Base-by-base conservation (phyloP, 2,329 filamentous ascomycete species). In the Annulohypoxylon truncatum region DNA sequence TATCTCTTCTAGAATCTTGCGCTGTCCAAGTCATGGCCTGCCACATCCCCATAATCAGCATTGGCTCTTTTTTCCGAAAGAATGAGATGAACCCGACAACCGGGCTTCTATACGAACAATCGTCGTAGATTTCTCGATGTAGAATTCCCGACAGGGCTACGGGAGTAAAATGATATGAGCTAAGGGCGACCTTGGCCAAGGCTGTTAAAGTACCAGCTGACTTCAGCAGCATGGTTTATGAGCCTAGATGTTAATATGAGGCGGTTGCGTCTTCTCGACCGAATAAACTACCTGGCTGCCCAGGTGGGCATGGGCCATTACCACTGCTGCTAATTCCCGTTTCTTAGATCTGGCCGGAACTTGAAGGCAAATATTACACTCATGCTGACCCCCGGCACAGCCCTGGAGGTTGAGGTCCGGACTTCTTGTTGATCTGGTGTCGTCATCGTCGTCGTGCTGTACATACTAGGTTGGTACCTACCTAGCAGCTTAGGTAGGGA, bases 71-170 rank as follows among this genome's bases (percentile, higher is more conserved):
- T 48, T 63, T 48, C 63, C 63, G 55, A 58, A 51, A 24, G 42
- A 35, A 62, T 24, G 56, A 50, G 26, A 52, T 40, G 50, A 24
- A 47, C 55, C 54, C 50, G 33, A 46, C 18, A 54, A n/a, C 44
- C 59, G 24, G 57, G 20, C 15, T 20, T 53, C 22, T 31, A 51
- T 57, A 53, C 22, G 48, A 40, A 26, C n/a, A 42, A 50, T n/a
- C 13, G n/a, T 18, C 29, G 22, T 56, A 38, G 31, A 56, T 61
- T 61, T n/a, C 48, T 58, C 15, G 6, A 67, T 47, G 60, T 53
- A 61, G 20, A 48, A 24, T 33, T 33, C 22, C 60, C 51, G 52
- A 55, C 47, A 15, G 40, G 52, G 13, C 24, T 24, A 26, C n/a
- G 20, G 29, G 24, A 46, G 20, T 26, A 13, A 10, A 5, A 13